Evolutionary conservation across 164 flowering plant species (phyloP), one percentile per base, ranked within the genome.

Genomic region (Macadamia tetraphylla): DNA sequence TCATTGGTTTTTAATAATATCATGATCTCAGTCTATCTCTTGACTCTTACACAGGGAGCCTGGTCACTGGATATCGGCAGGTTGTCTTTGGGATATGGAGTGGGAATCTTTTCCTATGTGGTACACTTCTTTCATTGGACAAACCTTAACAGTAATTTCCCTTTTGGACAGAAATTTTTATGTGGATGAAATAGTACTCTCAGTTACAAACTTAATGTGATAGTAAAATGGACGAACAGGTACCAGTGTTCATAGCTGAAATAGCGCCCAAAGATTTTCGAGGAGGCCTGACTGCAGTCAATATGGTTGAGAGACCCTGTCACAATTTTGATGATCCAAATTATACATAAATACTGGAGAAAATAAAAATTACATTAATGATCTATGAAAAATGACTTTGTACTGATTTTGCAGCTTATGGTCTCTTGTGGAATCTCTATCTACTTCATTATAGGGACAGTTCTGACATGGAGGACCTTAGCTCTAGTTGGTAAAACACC

Each of bases 21-120:
- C 23, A 35, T 2, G 5, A 35, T 35, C 40, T 35, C 40, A 35
- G 5, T 35, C 40, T 35, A 35, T 5, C 40, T 4, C 17, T 29
- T 56, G 43, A 18, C 12, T 48, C 30, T 75, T 3, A 42, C 15
- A 43, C 64, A 89, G 97, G 96, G 88, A 31, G 77, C 76, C 29
- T 23, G 78, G 67, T 58, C 83, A 32, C 77, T 94, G 63, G 96
- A 94, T 69, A 58, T 87, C 65, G 98, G 97, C 58, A 83, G 98
- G 75, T 43, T 89, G 46, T 85, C 84, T 66, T 82, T 84, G 3
- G 98, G 98, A 76, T 91, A 88, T 78, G 98, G 96, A 68, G 88
- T 89, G 81, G 98, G 98, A 61, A 84, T 82, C 62, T 80, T 85
- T 68, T 91, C 97, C n/a, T 91, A 87, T 70, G 94, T 89, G 87